A percentile compares a stretch with the other conserved stretches of the same genome.
Evolutionary conservation across 768 basidiomycete species (phyloP).

Genomic region (Rhodosporidiobolus sp.): DNA sequence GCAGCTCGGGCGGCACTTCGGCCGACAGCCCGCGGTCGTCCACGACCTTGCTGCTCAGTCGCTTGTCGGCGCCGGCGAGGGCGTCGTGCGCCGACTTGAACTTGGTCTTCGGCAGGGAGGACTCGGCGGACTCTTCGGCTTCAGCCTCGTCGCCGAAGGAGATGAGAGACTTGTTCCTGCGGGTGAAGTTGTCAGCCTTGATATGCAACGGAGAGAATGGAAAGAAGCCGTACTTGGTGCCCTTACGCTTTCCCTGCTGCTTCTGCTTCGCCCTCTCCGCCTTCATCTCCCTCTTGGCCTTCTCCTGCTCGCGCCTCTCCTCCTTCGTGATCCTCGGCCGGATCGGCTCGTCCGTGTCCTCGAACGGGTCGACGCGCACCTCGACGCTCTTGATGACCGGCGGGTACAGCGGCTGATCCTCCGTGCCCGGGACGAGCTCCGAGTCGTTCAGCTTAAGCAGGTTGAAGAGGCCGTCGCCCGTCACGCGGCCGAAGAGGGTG

Average conservation of each 20-base stretch:
- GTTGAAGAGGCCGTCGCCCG: conserved; percentile 64
- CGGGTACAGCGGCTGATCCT: conserved; percentile 78
- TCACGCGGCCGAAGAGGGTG: conserved; percentile 79
- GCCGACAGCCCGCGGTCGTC: conserved; percentile 42
- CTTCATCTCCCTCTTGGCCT: conserved; percentile 70
- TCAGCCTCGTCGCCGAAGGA: conserved; percentile 74
- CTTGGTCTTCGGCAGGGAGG: conserved; percentile 31
- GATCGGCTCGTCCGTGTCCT: conserved; percentile 62
- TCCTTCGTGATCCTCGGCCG: conserved; percentile 93
- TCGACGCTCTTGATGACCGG: conserved; percentile 82
- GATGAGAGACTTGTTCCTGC: conserved; percentile 79
- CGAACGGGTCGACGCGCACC: conserved; percentile 89
- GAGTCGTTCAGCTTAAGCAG: conserved; percentile 48
- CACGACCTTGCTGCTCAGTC: conserved; percentile 34
- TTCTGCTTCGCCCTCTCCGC: conserved; percentile 73
- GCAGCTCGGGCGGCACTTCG: conserved; percentile 20
- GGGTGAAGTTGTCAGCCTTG: not conserved
- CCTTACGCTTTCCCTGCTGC: conserved; percentile 60
- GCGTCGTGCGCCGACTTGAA: conserved; percentile 43
- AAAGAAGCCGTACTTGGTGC: conserved; percentile 69
- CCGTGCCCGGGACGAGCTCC: conserved; percentile 65
- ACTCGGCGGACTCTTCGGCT: conserved; percentile 55
- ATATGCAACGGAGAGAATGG: not conserved
- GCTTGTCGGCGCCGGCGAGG: conserved; percentile 23
- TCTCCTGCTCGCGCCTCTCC: conserved; percentile 68